Evolutionary conservation across 1,284 basidiomycete species (phyloP), one percentile per base, ranked within the genome.

Genomic region (Cryptococcus hybrid): DNA sequence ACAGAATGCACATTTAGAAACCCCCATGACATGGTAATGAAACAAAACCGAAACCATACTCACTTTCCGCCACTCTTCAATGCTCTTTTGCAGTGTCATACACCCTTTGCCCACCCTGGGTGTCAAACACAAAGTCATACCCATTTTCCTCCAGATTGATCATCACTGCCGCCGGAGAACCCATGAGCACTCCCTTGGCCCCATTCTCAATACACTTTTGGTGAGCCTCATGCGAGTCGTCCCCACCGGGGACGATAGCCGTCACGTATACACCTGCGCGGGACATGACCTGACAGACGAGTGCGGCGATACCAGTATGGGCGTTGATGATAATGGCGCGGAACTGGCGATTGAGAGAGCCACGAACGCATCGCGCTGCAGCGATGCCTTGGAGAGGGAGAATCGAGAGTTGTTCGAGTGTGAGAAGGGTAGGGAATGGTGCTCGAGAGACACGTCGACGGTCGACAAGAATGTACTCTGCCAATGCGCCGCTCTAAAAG

Each of bases 381-480:
- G 86, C 82, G 30, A 94, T 80, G 9, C 88, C 90, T 54, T 84
- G 84, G 0, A 90, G 74, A 0, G 91, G 88, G 0, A 93, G 80
- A 8, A 90, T 82, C 0, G 90, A 86, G 12, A 92, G 83, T 71
- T 92, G 88, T 62, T 89, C 86, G n/a, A 91, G 72, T 0, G 84
- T 82, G 39, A 88, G 65, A 3, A 62, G 48, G 3, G 71, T 67
- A 38, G 64, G 60, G 62, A 66, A 59, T 6, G 89, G 87, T 11
- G 86, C 83, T 7, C 86, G 84, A 61, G 86, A 84, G 1, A 92
- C 74, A n/a, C 88, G 84, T 64, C 87, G 86, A 38, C 88, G 84
- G 69, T 93, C 89, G 12, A 88, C 83, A 24, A 89, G 79, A 51
- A 93, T 82, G 77, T 90, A 93, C 77, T 94, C 89, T 24, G 88